Conservation (phyloP, 192 early-diverging fungal genomes). For the Backusella macrospora region DNA sequence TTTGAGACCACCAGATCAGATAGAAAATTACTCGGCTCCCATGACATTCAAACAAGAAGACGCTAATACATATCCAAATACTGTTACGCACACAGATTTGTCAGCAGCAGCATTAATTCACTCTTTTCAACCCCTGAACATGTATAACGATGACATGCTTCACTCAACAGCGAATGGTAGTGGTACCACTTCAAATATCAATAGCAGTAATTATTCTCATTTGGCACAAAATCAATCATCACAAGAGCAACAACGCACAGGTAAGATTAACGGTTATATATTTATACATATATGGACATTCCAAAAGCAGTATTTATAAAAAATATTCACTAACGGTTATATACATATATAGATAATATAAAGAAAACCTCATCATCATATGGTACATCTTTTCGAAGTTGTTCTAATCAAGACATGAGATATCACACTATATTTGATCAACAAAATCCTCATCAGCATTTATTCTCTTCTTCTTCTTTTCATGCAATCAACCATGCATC, state of each 20-base stretch:
- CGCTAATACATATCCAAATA: constrained; percentile 2
- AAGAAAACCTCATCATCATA: not conserved
- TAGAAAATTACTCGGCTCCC: constrained; percentile 7
- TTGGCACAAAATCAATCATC: not conserved
- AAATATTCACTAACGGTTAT: not conserved
- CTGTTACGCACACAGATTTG: not conserved
- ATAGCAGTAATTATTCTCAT: not conserved
- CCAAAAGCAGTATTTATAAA: not conserved
- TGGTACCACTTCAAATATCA: not conserved
- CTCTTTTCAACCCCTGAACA: constrained; percentile 2
- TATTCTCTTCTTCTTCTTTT: constrained; percentile 31
- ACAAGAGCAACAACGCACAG: not conserved
- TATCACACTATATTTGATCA: not conserved
- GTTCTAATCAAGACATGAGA: not conserved
- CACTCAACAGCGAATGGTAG: not conserved
- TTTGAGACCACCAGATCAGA: not conserved
- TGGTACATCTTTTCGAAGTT: not conserved
- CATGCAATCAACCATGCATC: constrained; percentile 26
- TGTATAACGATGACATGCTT: constrained; percentile 3
- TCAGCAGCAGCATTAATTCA: not conserved
- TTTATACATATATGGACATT: too few relatives aligned
- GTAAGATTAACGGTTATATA: too few relatives aligned
- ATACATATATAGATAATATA: not conserved
- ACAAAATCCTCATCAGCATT: constrained; percentile 31
- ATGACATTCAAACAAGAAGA: constrained; percentile 3